Base-by-base conservation (phyloP, 192 early-diverging fungal genomes). In the Mortierella claussenii region DNA sequence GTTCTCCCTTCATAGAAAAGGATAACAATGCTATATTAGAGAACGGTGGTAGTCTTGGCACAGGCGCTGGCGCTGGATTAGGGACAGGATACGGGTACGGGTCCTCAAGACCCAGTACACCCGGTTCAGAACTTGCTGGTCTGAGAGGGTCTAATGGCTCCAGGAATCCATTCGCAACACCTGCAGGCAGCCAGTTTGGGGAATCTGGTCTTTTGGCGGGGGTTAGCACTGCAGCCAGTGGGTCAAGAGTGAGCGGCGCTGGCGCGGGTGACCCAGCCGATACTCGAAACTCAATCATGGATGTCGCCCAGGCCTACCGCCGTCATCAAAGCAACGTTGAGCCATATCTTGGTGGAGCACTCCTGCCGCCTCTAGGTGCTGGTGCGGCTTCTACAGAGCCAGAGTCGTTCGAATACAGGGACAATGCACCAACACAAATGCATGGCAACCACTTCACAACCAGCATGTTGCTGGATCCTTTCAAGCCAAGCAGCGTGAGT, bases 401-500 rank as follows among this genome's bases (percentile, higher is more conserved):
- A 51, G 21, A 23, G 23, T 30, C 7, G 20, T 34, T 4, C 13
- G 47, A 15, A 20, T 17, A 11, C 17, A 11, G 10, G 17, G 8
- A 42, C 17, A 42, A 42, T 42, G 40, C 40, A 42, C 8, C 40
- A 42, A 17, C 17, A 54, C 17, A 32, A 54, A 34, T 7, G 8
- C 26, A 2, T 30, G 36, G 12, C 28, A 3, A 24, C 53, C 27
- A 7, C 36, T 18, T 17, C 65, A 18, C 10, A 58, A 58, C 24
- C 9, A 47, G 28, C 5, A 10, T 63, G 7, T 24, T 50, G 10
- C 20, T 50, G n/a, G 54, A 71, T 34, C 68, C 68, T 4, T 71
- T 63, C 46, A 55, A 71, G 34, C 55, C 53, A n/a, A 71, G 63
- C 46, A 71, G 63, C 17, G 63, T 48, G 23, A 71, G 68, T 46